phyloP scores from a whole-genome alignment of 1,284 basidiomycete genomes.

The Neolentinus lepideus region DNA sequence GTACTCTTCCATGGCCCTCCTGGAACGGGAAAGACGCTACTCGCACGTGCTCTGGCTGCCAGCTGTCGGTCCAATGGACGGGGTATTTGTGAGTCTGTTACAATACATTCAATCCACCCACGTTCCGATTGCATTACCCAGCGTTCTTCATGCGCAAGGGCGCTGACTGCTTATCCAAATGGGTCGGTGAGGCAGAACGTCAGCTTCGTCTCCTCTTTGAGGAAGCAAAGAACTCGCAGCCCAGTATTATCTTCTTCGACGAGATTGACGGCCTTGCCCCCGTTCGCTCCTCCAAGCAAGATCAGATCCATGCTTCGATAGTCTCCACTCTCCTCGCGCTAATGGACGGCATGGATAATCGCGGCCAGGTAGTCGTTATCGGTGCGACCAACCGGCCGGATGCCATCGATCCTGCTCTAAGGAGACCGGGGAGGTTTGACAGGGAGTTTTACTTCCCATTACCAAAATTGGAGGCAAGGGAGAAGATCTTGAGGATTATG shows the following conservation, averaged over 20 bases:
- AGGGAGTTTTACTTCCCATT: constrained; percentile 98
- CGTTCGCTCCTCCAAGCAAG: constrained; percentile 95
- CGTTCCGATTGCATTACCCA: constrained; percentile 21
- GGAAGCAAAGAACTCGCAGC: constrained; percentile 89
- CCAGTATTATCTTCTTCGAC: constrained; percentile 95
- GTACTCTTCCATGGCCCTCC: constrained; percentile 97
- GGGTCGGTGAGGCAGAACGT: constrained; percentile 98
- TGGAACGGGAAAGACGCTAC: constrained; percentile 89
- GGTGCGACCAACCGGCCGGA: constrained; percentile 98
- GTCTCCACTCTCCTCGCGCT: constrained; percentile 94
- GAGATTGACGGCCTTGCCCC: constrained; percentile 99
- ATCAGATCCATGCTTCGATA: constrained; percentile 98
- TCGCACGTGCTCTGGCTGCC: constrained; percentile 92
- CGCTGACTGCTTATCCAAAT: constrained; percentile 96
- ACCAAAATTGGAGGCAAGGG: constrained; percentile 78
- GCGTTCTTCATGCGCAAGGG: constrained; percentile 99
- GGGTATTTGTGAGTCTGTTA: constrained; percentile 67
- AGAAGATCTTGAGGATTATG: constrained; percentile 90
- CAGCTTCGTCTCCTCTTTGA: constrained; percentile 95
- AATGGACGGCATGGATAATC: constrained; percentile 99
- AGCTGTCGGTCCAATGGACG: constrained; percentile 88
- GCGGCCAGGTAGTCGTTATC: constrained; percentile 96
- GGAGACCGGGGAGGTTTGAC: constrained; percentile 95
- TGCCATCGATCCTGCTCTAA: constrained; percentile 91
- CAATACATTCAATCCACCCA: constrained; percentile 3